Evolutionary conservation across 352 stramenopile species (phyloP), one percentile per base, ranked within the genome.

Genomic region (Globisporangium heterothallicum): DNA sequence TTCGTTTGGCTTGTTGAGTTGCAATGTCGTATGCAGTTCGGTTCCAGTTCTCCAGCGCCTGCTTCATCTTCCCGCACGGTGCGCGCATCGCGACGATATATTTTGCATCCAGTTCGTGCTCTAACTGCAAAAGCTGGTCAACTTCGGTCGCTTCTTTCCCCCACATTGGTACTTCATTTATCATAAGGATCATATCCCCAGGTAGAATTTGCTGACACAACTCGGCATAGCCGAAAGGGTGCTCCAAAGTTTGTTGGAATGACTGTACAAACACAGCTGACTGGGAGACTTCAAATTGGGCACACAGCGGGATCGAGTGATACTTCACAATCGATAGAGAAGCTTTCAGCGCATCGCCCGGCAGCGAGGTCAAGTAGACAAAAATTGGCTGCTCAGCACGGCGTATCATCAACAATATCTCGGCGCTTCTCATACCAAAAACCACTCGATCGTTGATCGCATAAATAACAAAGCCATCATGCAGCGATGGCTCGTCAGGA

Each of bases 241-340:
- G 7, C 5, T 68, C 50, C 0, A 53, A n/a, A 21, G 58, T 55
- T 7, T 44, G 59, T 42, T 53, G 30, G 46, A 64, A 85, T 10
- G 66, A 78, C 43, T 83, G 58, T 42, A 85, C 70, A 46, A 77
- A 81, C 9, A 80, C 54, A 26, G 65, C 70, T 3, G 61, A 68
- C 27, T 75, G 59, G 19, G 68, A 57, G 18, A 18, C 50, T 32
- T 55, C 72, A 4, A 91, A 26, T 19, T 58, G 58, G 29, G 88
- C 40, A 5, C 62, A 63, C 27, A 87, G 55, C 7, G 62, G 61
- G 24, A 86, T 44, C 18, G 46, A 52, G 56, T 70, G 58, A 36
- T 59, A 74, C 46, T 73, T 78, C 6, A 88, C 64, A 56, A 92
- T 87, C 47, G 80, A 88, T 14, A 86, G 66, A 8, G 67, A 85